A percentile compares a stretch with the other conserved stretches of the same genome.
phyloP scores from a whole-genome alignment of 2,329 filamentous ascomycete species.

The Aspergillus ruber region DNA sequence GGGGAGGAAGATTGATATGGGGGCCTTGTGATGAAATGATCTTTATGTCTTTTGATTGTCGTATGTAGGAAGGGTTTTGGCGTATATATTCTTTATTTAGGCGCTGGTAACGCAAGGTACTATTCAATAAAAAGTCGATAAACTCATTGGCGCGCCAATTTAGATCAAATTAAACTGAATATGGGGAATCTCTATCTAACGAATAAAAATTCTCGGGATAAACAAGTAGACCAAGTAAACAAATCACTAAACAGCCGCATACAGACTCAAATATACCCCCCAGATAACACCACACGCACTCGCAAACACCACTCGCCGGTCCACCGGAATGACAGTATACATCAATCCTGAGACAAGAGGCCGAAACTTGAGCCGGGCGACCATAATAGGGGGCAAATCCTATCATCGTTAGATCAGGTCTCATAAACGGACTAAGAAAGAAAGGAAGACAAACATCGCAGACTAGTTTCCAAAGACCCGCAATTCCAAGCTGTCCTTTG shows the following conservation, averaged over 20 bases:
- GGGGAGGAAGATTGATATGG: conserved; percentile 23
- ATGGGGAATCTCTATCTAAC: background rate
- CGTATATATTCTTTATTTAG: background rate
- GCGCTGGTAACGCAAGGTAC: background rate
- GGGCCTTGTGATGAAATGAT: background rate
- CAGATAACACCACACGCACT: conserved; percentile 65
- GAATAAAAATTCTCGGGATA: background rate
- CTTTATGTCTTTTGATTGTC: background rate
- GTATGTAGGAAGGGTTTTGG: background rate
- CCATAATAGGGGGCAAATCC: conserved; percentile 60
- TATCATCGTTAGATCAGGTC: conserved; percentile 8
- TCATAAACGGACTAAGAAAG: background rate
- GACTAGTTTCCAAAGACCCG: conserved; percentile 22
- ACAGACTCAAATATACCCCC: conserved; percentile 68
- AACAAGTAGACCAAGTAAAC: conserved; percentile 1
- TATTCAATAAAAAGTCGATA: background rate
- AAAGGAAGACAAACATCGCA: conserved; percentile 22
- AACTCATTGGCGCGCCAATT: no score
- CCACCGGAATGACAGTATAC: conserved; percentile 65
- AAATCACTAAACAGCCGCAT: conserved; percentile 37
- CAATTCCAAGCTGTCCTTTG: conserved; percentile 23
- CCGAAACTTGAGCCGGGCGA: conserved; percentile 67
- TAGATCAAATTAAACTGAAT: background rate
- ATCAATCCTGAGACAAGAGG: conserved; percentile 63
- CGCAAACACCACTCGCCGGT: conserved; percentile 64